Percentiles rank a stretch among this genome's conserved stretches.
Conservation (phyloP, 768 basidiomycete genomes). For the Calocybe indica region DNA sequence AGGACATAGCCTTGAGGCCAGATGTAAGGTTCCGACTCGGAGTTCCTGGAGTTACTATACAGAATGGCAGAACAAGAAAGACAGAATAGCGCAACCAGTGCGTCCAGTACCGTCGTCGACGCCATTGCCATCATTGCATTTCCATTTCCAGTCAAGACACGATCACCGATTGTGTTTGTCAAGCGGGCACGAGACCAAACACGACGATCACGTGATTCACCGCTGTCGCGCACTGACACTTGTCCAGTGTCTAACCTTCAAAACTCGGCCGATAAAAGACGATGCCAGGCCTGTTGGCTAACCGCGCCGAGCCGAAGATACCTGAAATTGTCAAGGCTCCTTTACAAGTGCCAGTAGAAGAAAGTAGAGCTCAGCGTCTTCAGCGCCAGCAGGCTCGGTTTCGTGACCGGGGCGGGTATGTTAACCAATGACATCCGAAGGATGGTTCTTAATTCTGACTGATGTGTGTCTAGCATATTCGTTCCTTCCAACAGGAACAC, state of each 20-base stretch:
- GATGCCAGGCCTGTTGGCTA: not conserved
- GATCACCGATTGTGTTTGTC: conserved; percentile 1
- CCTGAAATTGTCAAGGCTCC: too few relatives aligned
- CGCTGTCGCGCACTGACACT: not conserved
- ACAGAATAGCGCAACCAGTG: conserved; percentile 6
- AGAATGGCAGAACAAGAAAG: conserved; percentile 5
- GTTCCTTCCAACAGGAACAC: conserved; percentile 43
- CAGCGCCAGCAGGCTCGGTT: conserved; percentile 62
- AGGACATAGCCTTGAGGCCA: conserved; percentile 37
- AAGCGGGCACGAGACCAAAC: conserved; percentile 2
- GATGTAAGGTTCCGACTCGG: not conserved
- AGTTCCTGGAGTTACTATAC: not conserved
- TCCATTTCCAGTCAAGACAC: not conserved
- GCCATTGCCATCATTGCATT: not conserved
- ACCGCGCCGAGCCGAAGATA: too few relatives aligned
- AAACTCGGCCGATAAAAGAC: not conserved
- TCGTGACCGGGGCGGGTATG: conserved; percentile 63
- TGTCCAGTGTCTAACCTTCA: not conserved
- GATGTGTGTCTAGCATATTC: conserved; percentile 35
- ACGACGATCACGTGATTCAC: conserved; percentile 4
- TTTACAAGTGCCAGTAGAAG: conserved; percentile 30
- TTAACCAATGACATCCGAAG: not conserved
- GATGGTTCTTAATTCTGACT: too few relatives aligned
- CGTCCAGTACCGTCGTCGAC: conserved; percentile 1
- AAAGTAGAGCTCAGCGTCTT: conserved; percentile 54